A percentile compares a stretch with the other conserved stretches of the same genome.
Conservation (phyloP, 345 rosid genomes). For the Camelina sativa region DNA sequence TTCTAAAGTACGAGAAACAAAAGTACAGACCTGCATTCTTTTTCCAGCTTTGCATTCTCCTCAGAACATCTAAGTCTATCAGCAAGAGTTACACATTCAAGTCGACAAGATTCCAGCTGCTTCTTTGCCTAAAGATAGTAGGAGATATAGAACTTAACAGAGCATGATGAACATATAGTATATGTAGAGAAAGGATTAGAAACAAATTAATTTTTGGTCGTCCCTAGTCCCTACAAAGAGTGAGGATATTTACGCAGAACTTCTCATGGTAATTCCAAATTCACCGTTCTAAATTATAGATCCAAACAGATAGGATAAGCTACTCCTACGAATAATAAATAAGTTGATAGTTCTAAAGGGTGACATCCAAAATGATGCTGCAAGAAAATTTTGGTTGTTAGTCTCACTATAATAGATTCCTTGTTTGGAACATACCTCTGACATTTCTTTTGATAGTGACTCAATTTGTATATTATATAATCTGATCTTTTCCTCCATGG, state of each 20-base stretch:
- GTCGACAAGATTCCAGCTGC: constrained; percentile 60
- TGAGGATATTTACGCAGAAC: constrained; percentile 11
- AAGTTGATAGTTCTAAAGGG: constrained; percentile 19
- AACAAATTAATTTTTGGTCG: background rate
- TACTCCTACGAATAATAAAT: background rate
- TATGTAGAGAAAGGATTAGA: constrained; percentile 7
- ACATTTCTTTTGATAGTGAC: constrained; percentile 54
- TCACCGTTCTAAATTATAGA: constrained; percentile 7
- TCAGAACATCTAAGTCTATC: constrained; percentile 53
- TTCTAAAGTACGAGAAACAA: constrained; percentile 14
- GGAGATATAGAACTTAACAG: constrained; percentile 15
- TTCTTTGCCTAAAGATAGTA: constrained; percentile 52
- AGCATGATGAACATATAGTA: constrained; percentile 1
- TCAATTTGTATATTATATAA: constrained; percentile 48
- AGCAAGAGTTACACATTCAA: constrained; percentile 57
- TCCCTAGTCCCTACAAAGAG: background rate
- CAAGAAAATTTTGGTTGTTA: constrained; percentile 11
- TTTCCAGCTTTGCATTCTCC: constrained; percentile 54
- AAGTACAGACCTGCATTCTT: constrained; percentile 61
- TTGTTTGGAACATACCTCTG: constrained; percentile 56
- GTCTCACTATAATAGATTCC: constrained; percentile 16
- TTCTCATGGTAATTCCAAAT: constrained; percentile 25
- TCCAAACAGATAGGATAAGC: constrained; percentile 22
- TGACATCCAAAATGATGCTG: constrained; percentile 19
- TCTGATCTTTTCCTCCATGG: constrained; percentile 66